Evolutionary conservation across 768 basidiomycete species (phyloP), one percentile per base, ranked within the genome.

Genomic region (Lentinus tigrinus): DNA sequence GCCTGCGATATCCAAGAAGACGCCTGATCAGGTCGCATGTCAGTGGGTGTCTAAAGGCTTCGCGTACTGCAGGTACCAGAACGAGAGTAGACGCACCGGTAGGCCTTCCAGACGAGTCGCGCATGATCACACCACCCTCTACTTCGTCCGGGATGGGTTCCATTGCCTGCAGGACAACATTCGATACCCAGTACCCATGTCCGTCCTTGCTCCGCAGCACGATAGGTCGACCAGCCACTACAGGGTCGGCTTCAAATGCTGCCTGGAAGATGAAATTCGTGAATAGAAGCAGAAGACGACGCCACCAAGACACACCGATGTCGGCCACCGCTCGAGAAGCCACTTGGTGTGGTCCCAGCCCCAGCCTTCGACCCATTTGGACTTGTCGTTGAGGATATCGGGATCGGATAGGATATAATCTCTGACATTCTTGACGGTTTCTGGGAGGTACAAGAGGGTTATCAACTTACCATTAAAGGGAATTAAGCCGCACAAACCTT

Each of bases 301-400:
- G 9, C 28, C 46, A 50, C 43, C 21, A 9, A 24, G 21, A 75
- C 82, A 56, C 65, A 91, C 92, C 56, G 85, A 80, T 43, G 81
- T 83, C 7, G 92, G 92, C 79, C 87, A 93, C 21, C 75, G 72
- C 28, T 75, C 70, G n/a, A 69, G 69, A 7, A 80, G 74, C 89
- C 89, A 91, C 52, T 79, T 73, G 1, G 92, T 95, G 72, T 96
- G 95, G 69, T 96, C 91, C 93, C 95, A 96, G 1, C 94, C 95
- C 68, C 89, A 84, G 2, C 93, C 93, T 54, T 85, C 81, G 16
- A 96, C 79, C 69, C 85, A 85, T 61, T 78, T 81, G 21, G 81
- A 76, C 14, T 74, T 79, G 68, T 92, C 80, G 19, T 75, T 73
- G 24, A 75, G 69, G 17, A 88, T 70, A 39, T 86, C 85, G 0